These are phyloP conservation scores for Gnetum montanum DNA, from an alignment of 75 land plant genomes.

Conservation along the genomic window DNA sequence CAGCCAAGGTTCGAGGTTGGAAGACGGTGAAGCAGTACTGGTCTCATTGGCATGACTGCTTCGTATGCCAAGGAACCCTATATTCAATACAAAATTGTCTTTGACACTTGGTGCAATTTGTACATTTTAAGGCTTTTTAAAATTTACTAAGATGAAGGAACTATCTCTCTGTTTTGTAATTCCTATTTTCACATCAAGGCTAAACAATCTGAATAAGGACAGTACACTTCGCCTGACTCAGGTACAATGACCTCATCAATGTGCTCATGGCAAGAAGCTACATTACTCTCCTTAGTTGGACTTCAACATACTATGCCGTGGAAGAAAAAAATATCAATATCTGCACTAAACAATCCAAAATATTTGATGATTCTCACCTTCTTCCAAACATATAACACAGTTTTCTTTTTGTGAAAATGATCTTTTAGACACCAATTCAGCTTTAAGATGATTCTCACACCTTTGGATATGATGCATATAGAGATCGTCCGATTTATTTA, in stretches of 20 bases:
- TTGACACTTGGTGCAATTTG: slow-evolving; percentile 60
- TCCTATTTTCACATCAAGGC: slow-evolving; percentile 50
- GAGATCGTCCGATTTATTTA: slow-evolving; percentile 27
- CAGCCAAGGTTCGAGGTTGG: too few relatives aligned
- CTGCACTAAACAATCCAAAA: slow-evolving; percentile 38
- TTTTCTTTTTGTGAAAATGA: slow-evolving; percentile 17
- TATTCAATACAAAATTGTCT: slow-evolving; percentile 70
- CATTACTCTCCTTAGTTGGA: slow-evolving; percentile 47
- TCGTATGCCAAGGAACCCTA: slow-evolving; percentile 81
- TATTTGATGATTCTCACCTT: slow-evolving; percentile 32
- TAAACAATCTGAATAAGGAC: slow-evolving; percentile 81
- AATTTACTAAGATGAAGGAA: slow-evolving; percentile 5
- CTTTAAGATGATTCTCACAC: slow-evolving; percentile 21
- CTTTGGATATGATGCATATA: slow-evolving; percentile 15
- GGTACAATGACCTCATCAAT: slow-evolving; percentile 71
- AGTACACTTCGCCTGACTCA: slow-evolving; percentile 67
- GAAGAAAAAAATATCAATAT: slow-evolving; percentile 66
- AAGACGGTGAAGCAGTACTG: too few relatives aligned
- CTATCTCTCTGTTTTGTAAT: too few relatives aligned
- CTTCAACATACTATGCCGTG: slow-evolving; percentile 79
- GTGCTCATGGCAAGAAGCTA: slow-evolving; percentile 38
- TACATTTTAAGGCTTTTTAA: slow-evolving; percentile 7
- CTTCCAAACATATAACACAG: slow-evolving; percentile 83
- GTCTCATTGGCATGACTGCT: slow-evolving; percentile 50
- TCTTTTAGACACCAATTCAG: background rate